Conservation (phyloP, 306 rosid genomes). For the Vicia villosa region DNA sequence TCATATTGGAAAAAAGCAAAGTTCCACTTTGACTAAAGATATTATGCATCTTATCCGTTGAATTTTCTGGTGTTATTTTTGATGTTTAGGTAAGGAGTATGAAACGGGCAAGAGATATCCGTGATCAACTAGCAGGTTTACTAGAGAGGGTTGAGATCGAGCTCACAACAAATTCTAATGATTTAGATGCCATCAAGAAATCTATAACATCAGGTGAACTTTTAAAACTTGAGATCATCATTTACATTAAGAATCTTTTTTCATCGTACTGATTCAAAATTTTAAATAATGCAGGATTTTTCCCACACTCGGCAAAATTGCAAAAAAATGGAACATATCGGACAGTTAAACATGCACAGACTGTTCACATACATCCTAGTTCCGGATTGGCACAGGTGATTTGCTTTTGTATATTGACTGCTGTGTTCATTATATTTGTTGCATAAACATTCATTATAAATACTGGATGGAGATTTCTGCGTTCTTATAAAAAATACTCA, state of each 20-base stretch:
- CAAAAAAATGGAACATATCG: constrained; percentile 89
- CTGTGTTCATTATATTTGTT: background rate
- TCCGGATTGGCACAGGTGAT: constrained; percentile 84
- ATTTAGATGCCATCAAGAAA: constrained; percentile 79
- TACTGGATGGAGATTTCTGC: constrained; percentile 4
- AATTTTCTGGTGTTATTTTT: constrained; percentile 20
- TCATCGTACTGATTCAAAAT: constrained; percentile 30
- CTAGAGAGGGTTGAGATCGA: constrained; percentile 95
- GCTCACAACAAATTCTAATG: constrained; percentile 57
- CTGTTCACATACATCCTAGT: constrained; percentile 96
- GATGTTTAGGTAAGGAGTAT: constrained; percentile 83
- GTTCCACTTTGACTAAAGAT: background rate
- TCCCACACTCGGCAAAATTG: constrained; percentile 78
- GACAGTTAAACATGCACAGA: constrained; percentile 76
- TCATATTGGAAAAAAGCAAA: background rate
- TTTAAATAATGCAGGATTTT: constrained; percentile 59
- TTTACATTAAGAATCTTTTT: background rate
- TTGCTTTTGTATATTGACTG: background rate
- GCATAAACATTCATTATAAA: background rate
- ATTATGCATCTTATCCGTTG: background rate
- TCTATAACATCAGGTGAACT: constrained; percentile 82
- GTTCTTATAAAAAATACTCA: constrained; percentile 18
- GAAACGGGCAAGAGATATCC: constrained; percentile 93
- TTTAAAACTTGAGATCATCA: constrained; percentile 7
- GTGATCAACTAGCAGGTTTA: constrained; percentile 94